Base-by-base conservation (phyloP, 768 basidiomycete genomes). In the Lactarius pseudohatsudake region DNA sequence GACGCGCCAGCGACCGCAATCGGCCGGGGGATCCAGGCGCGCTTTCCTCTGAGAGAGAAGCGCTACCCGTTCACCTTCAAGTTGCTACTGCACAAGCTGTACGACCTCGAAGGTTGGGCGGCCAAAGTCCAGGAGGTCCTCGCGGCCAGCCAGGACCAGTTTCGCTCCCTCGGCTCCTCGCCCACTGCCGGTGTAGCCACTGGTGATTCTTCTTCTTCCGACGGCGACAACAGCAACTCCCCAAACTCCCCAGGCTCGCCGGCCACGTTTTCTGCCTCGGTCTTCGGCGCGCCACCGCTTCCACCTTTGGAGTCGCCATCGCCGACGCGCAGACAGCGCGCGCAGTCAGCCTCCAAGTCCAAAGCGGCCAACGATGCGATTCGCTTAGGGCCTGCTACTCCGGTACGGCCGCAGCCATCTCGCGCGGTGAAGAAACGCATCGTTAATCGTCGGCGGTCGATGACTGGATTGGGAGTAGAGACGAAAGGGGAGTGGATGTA, bases 61-160 rank as follows among this genome's bases (percentile, higher is more conserved):
- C 64, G 63, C 36, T 71, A 69, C 60, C 68, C 65, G n/a, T 71
- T 71, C 62, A 70, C 70, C 28, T 71, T 70, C 63, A 71, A 71
- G 59, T 28, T 71, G 36, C 15, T 69, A 41, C 18, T 71, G 34
- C 70, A 71, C 65, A 71, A 70, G 54, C 57, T 71, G 38, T 71
- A 71, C 68, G 65, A 67, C 54, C 64, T 71, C 57, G 69, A 70
- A 8, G 68, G 64, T 36, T 71, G 70, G 70, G 68, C 61, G 38
- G 64, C 58, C 56, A 71, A 71, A 45, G 62, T 71, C 36, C 68
- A 66, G 36, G 62, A 62, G 20, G 65, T 71, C 54, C 69, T 71
- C 57, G 62, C 65, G 3, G 57, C 64, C 16, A 71, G 70, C 57
- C 68, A 71, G 57, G 70, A 64, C 43, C 65, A 59, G 36, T 71